phyloP scores from a whole-genome alignment of 306 rosid species.

The Albizia julibrissin region DNA sequence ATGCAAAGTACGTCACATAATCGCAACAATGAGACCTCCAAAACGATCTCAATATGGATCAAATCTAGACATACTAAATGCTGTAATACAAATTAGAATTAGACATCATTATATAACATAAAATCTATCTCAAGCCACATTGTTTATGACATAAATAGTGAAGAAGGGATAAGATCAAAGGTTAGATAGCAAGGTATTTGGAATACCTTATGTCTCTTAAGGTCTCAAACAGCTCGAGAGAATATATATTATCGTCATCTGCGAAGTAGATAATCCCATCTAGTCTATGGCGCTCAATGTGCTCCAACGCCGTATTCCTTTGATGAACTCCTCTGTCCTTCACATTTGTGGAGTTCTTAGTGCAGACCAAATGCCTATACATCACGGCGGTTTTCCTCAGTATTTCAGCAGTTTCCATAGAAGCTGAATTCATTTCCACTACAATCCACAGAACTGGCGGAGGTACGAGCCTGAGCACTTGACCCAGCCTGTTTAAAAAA shows the following conservation, averaged over 20 bases:
- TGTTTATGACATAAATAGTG: not conserved
- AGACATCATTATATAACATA: not conserved
- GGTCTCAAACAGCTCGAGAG: constrained; percentile 75
- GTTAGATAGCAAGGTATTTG: not conserved
- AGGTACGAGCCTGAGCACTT: constrained; percentile 75
- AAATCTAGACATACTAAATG: constrained; percentile 15
- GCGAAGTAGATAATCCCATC: constrained; percentile 96
- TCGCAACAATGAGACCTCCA: not conserved
- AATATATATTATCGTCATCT: constrained; percentile 86
- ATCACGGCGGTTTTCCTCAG: constrained; percentile 92
- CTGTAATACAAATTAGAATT: constrained; percentile 2
- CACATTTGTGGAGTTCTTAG: constrained; percentile 56
- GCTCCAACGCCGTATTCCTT: constrained; percentile 92
- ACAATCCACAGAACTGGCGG: constrained; percentile 90
- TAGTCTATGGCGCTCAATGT: constrained; percentile 81
- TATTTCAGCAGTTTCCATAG: constrained; percentile 86
- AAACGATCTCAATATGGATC: constrained; percentile 3
- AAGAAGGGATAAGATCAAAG: not conserved
- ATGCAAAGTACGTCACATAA: not conserved
- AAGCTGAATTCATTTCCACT: constrained; percentile 79
- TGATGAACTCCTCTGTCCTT: constrained; percentile 97
- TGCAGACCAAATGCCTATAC: constrained; percentile 88
- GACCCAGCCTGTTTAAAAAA: constrained; percentile 76
- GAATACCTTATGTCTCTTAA: constrained; percentile 76
- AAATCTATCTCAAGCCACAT: not conserved